phyloP scores from a whole-genome alignment of 108 stramenopile genomes.

The Nitzschia palea region DNA sequence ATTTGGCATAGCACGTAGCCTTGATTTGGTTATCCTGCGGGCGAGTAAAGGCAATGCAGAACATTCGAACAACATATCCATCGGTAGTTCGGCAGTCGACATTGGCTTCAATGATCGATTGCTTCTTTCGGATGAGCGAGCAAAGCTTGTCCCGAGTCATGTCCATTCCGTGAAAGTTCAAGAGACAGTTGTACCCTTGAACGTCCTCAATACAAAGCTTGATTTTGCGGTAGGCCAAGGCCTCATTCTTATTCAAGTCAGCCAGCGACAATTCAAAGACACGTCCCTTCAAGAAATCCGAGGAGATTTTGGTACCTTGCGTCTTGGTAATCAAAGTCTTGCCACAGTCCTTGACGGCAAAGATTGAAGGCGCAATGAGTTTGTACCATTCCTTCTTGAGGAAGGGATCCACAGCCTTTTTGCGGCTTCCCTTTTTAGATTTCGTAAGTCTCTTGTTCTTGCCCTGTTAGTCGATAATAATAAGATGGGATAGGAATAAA shows the following conservation, averaged over 20 bases:
- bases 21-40: slow-evolving; percentile 94
- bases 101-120: slow-evolving; percentile 97
- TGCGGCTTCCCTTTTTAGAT: slow-evolving; percentile 91
- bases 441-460: slow-evolving; percentile 98
- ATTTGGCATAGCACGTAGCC: slow-evolving; percentile 97
- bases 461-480: slow-evolving; percentile 66
- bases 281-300: slow-evolving; percentile 97
- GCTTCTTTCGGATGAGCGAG: slow-evolving; percentile 99
- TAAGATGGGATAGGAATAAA: not conserved
- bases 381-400: slow-evolving; percentile 99
- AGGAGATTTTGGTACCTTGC: slow-evolving; percentile 97
- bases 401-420: slow-evolving; percentile 98
- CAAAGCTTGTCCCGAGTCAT: slow-evolving; percentile 99
- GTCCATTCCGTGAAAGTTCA: slow-evolving; percentile 99
- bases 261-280: slow-evolving; percentile 97
- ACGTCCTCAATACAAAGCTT: slow-evolving; percentile 99
- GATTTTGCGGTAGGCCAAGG: slow-evolving; percentile 95
- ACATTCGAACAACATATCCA: slow-evolving; percentile 97
- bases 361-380: slow-evolving; percentile 97
- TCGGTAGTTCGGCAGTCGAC: slow-evolving; percentile 99
- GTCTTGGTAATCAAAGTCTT: slow-evolving; percentile 99
- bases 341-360: slow-evolving; percentile 92
- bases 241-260: slow-evolving; percentile 96
- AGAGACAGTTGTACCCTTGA: slow-evolving; percentile 97
- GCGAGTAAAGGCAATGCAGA: slow-evolving; percentile 99